Base-by-base conservation (phyloP, 192 early-diverging fungal genomes). In the Chytriomyces sp. region DNA sequence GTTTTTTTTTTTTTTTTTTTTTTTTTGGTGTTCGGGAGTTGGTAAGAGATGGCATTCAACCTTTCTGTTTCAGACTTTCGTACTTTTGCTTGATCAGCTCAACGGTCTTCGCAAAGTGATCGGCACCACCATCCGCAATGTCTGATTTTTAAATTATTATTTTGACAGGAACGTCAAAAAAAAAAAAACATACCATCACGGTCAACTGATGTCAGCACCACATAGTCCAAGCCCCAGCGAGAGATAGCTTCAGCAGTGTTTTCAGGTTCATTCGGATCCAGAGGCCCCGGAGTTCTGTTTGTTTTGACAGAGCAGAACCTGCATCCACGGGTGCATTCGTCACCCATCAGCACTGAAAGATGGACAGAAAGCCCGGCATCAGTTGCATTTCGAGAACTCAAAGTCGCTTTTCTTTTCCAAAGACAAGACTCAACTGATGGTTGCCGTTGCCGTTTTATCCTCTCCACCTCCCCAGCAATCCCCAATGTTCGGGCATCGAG, bases 391-490 rank as follows among this genome's bases (percentile, higher is more conserved):
- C 35, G 35, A 35, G 35, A 35, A 35, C 4, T 35, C 35, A 4
- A 35, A 35, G 35, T 35, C 35, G 35, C 4, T 35, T 35, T 35
- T 35, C 35, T 35, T 35, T 35, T 35, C 35, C 1, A 35, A 13
- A 78, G 24, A 60, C 35, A 78, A 78, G 5, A 13, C 20, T 76
- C 16, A 70, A 75, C 73, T 99, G 70, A 99, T 97, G 7, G 97
- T 99, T 0, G 97, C 97, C 3, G 97, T 99, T 3, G 97, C 96
- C 23, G 95, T 97, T 50, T 93, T 89, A 80, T 94, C 91, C 81
- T 97, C 94, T 69, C 95, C 95, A 45, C 96, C 96, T 72, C 96
- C 96, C 97, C 97, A 99, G 86, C 97, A 99, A 81, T 99, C 97
- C 50, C 96, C 93, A 82, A 99, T 96, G 83, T 99, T 99, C 35